phyloP scores from a whole-genome alignment of 768 basidiomycete genomes.

The Lactarius sp. region DNA sequence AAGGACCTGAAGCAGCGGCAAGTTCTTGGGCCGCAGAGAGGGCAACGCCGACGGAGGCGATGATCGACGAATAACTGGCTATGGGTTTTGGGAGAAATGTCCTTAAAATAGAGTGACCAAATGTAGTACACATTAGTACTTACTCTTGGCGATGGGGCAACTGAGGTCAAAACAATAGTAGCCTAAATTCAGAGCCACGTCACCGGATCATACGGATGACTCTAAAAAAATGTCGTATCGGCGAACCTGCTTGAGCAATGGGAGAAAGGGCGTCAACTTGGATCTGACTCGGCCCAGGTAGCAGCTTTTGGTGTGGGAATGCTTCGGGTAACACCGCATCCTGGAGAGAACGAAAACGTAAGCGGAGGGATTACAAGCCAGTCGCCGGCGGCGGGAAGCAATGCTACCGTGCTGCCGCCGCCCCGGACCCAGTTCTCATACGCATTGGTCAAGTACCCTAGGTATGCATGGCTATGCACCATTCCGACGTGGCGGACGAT shows the following conservation, averaged over 20 bases:
- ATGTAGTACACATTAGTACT: neutral
- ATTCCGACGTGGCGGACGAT: constrained; percentile 16
- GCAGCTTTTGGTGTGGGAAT: constrained; percentile 30
- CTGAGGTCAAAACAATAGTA: constrained; percentile 34
- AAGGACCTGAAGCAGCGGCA: neutral
- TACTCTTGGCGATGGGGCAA: constrained; percentile 32
- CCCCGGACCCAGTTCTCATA: constrained; percentile 31
- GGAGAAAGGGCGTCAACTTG: constrained; percentile 16
- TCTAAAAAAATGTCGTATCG: neutral
- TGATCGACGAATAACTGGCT: constrained; percentile 32
- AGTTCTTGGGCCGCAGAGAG: constrained; percentile 28
- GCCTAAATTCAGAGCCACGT: constrained; percentile 22
- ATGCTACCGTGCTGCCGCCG: constrained; percentile 29
- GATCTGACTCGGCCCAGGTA: constrained; percentile 2
- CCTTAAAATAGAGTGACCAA: neutral
- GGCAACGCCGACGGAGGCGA: constrained; percentile 31
- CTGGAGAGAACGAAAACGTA: neutral
- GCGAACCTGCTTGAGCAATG: constrained; percentile 29
- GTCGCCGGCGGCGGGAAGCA: neutral
- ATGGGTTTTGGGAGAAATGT: too few relatives aligned
- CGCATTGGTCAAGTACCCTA: constrained; percentile 30
- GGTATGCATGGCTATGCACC: constrained; percentile 31
- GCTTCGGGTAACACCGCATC: constrained; percentile 33
- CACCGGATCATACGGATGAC: neutral
- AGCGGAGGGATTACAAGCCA: neutral